Percentiles rank a stretch among this genome's conserved stretches.
Conservation (phyloP, 106 monocot genomes). For the Dendrobium nobile region DNA sequence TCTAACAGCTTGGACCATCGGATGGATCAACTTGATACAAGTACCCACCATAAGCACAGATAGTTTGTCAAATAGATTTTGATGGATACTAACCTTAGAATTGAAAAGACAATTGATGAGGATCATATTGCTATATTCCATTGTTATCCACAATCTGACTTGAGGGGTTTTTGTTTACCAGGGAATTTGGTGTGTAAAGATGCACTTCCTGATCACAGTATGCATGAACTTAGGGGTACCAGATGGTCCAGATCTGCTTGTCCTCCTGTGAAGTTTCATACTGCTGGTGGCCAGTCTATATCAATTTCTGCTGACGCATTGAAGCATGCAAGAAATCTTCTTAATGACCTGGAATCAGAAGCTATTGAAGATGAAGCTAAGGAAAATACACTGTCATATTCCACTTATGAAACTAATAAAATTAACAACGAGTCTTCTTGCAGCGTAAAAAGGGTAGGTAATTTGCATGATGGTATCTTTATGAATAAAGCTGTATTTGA, state of each 20-base stretch:
- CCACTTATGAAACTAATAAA: slow-evolving; percentile 22
- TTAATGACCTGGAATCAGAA: slow-evolving; percentile 37
- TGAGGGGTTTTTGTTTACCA: slow-evolving; percentile 3
- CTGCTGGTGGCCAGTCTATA: slow-evolving; percentile 58
- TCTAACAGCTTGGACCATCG: slow-evolving; percentile 10
- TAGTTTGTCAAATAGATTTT: not conserved
- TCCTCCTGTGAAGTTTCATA: slow-evolving; percentile 46
- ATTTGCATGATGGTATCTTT: slow-evolving; percentile 7
- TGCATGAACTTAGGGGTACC: not conserved
- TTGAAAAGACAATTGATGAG: not conserved
- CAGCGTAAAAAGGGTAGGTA: slow-evolving; percentile 28
- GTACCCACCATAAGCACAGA: not conserved
- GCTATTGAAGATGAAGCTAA: slow-evolving; percentile 11
- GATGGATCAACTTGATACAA: slow-evolving; percentile 6
- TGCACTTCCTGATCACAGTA: slow-evolving; percentile 6
- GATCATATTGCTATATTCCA: slow-evolving; percentile 5
- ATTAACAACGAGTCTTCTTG: slow-evolving; percentile 7
- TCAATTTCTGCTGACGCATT: slow-evolving; percentile 65
- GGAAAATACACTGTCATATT: not conserved
- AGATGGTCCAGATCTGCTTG: not conserved
- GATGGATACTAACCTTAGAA: not conserved
- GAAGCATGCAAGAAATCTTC: slow-evolving; percentile 58
- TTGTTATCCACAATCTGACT: slow-evolving; percentile 2
- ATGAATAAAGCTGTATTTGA: slow-evolving; percentile 2
- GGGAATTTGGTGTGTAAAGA: slow-evolving; percentile 10